Evolutionary conservation across 2,329 filamentous ascomycete species (phyloP), one percentile per base, ranked within the genome.

Genomic region (Fusarium pseudograminearum): DNA sequence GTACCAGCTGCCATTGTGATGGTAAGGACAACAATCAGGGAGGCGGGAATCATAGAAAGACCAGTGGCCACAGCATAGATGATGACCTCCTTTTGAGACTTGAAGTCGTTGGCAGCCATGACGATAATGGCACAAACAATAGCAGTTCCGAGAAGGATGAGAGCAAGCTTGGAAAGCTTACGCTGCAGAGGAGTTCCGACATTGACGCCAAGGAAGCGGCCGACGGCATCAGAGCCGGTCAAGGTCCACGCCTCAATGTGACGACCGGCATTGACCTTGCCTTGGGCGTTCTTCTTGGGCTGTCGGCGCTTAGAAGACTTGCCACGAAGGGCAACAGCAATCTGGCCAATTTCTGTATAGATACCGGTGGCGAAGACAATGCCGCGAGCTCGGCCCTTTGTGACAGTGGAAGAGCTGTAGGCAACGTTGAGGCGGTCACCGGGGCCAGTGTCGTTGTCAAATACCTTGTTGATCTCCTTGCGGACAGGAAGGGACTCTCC

Each of bases 71-170:
- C 81, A 14, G 80, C 82, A 65, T 83, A 84, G 46, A 83, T 90
- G 70, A 91, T 88, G 60, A 91, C 88, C 66, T 90, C 87, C 20
- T 82, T 82, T 34, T 83, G 78, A 40, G 78, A 76, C 16, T 80
- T 80, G 76, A 88, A 89, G 1, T 83, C 70, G 76, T 91, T 92
- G 54, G 90, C 87, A 3, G 82, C 90, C 47, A 91, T 83, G n/a
- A 92, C 90, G 68, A 93, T 88, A 66, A 93, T 86, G 22, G 90
- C 90, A 62, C 90, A 90, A 5, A 92, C 73, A 10, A 93, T 86
- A 4, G 90, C 90, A 42, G 91, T 86, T 38, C 82, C 84, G 71
- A 93, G 91, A 3, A 92, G 84, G 2, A 90, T 75, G 8, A 92
- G 81, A 9, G 90, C 90, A 46, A 93, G 83, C 77, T 88, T 87